A percentile compares a stretch with the other conserved stretches of the same genome.
These are phyloP conservation scores for Puccinia novopanici DNA, from an alignment of 1,284 basidiomycete genomes.

Conservation along the genomic window DNA sequence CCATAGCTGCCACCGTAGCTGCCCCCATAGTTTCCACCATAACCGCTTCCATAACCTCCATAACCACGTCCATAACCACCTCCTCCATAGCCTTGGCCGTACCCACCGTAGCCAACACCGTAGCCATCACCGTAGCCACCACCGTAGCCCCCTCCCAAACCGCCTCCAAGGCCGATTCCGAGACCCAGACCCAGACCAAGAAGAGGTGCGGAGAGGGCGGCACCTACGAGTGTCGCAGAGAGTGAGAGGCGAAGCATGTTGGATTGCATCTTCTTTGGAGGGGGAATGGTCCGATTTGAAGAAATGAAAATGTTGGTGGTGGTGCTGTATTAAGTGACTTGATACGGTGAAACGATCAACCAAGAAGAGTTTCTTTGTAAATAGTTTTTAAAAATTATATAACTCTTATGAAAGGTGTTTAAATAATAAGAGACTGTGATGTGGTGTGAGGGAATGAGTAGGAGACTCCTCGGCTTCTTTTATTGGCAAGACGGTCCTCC, in stretches of 20 bases:
- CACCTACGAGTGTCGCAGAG: not conserved
- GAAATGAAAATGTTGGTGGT: too few species aligned
- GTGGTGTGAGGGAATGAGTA: not conserved
- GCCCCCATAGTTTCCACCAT: not conserved
- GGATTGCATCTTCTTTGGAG: not conserved
- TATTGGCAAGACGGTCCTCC: too few species aligned
- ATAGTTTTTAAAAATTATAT: too few species aligned
- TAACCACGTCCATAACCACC: not conserved
- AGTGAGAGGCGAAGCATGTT: not conserved
- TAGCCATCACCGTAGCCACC: too few species aligned
- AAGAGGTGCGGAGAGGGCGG: not conserved
- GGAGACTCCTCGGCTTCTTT: too few species aligned
- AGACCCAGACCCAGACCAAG: not conserved
- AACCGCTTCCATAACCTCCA: not conserved
- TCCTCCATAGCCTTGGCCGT: too few species aligned
- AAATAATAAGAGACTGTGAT: not conserved
- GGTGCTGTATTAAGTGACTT: not conserved
- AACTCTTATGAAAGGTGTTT: not conserved
- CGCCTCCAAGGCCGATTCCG: not conserved
- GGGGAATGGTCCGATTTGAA: not conserved
- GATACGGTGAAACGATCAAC: not conserved
- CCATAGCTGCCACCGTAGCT: not conserved
- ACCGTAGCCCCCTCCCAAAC: not conserved
- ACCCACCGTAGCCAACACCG: too few species aligned
- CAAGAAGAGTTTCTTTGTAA: not conserved